Evolutionary conservation across 2,329 filamentous ascomycete species (phyloP), one percentile per base, ranked within the genome.

Genomic region (Neopestalotiopsis clavispora): DNA sequence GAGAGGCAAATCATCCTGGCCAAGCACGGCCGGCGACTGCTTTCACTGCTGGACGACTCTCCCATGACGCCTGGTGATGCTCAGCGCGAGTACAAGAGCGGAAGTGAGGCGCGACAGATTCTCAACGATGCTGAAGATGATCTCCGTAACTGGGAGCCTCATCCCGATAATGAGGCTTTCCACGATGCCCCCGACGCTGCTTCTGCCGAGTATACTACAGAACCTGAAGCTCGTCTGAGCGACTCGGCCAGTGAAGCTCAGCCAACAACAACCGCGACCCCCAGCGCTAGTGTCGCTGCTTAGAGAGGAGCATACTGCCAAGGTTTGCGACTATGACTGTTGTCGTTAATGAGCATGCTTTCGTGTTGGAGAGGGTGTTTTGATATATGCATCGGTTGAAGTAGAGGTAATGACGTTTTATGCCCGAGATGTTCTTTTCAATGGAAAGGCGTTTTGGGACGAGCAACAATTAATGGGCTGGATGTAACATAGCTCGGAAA

Each of bases 1-100:
- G 96, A 98, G 85, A 98, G 98, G 84, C 96, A 99, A 80, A 93
- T 95, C 75, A 93, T 99, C 70, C 88, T 99, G 17, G 95, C 96
- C 68, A 93, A 93, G 76, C 95, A 98, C 78, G 95, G 94, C 23
- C 92, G 94, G 67, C 91, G 94, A 58, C 88, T 99, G 45, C 81
- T 99, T 68, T 90, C 92, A 74, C 88, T 97, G 52, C 88, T 99
- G 12, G 96, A 99, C 75, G 95, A 98, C 79, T 91, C 91, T 0
- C 94, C 96, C 0, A 90, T 98, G 38, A 92, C 97, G 0, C 95
- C 95, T 1, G 96, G 96, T 62, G 94, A 98, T 78, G 80, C 86
- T 17, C 90, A 92, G 65, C 85, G 87, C n/a, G 80, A 86, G 0
- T 98, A 96, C 78, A 84, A 89, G 45, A 83, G 91, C 69, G 84